Base-by-base conservation (phyloP, 108 stramenopile genomes). In the Conticribra guillardii region DNA sequence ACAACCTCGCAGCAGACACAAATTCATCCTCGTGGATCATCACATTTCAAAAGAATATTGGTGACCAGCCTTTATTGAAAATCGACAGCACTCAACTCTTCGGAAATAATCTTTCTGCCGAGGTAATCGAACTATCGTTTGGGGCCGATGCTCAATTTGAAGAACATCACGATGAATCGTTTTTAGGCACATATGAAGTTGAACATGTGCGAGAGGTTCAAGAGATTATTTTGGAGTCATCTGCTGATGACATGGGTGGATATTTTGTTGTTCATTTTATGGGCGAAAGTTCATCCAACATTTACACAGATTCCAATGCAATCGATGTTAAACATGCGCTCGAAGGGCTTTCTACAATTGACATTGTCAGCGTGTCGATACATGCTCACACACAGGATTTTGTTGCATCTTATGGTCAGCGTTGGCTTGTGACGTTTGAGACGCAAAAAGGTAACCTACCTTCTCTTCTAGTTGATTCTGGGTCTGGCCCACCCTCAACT, bases 311-410 rank as follows among this genome's bases (percentile, higher is more conserved):
- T 34, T 60, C 82, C 1, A 33, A 54, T 31, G 73, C 59, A 28
- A 14, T 23, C 3, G 69, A 51, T 23, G 49, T 87, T 2, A 75
- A 80, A 37, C 45, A 53, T 19, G 73, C 74, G n/a, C 74, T 87
- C 1, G 84, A 87, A 59, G 64, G 61, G 63, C 54, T 87, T 54
- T 52, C 73, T 28, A 79, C 81, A 34, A 73, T 87, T 63, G 73
- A 60, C 19, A 5, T 4, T 24, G 85, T 87, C 16, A 46, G 52
- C 19, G 85, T 87, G 24, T 58, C 81, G 2, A 72, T 59, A n/a
- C 8, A 45, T 34, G 14, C 56, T 16, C 55, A 64, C 47, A 64
- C 44, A 14, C 46, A 45, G 7, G 70, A 57, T 55, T 61, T 54
- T 24, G 14, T 55, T n/a, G 24, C 45, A 30, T 49, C 49, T 2